phyloP scores from a whole-genome alignment of 345 rosid genomes.

The Brassica carinata region DNA sequence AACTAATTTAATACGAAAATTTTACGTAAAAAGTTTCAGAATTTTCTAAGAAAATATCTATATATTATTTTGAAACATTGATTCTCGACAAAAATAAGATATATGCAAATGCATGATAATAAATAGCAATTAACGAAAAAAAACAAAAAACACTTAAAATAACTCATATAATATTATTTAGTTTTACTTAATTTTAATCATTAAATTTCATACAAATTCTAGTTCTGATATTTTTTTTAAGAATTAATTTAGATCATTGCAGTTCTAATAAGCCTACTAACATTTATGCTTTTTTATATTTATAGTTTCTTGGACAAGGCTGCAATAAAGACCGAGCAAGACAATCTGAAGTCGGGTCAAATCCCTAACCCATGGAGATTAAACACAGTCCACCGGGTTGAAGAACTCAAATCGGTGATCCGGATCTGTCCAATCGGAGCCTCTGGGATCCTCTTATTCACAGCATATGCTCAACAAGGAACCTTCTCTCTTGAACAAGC shows the following conservation, averaged over 20 bases:
- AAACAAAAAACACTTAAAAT: too few relatives aligned
- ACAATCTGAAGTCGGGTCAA: constrained; percentile 47
- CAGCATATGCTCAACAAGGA: constrained; percentile 80
- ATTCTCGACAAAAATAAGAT: not conserved
- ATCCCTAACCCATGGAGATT: constrained; percentile 67
- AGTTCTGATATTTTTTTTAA: not conserved
- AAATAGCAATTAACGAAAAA: too few relatives aligned
- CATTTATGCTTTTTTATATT: not conserved
- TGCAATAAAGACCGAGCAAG: constrained; percentile 61
- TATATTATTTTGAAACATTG: not conserved
- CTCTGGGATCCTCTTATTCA: constrained; percentile 71
- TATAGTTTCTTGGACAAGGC: constrained; percentile 79
- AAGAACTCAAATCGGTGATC: constrained; percentile 74
- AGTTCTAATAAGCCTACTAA: not conserved
- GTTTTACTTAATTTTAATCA: too few relatives aligned
- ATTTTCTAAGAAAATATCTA: not conserved
- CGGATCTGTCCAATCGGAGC: constrained; percentile 93
- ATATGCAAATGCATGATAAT: not conserved
- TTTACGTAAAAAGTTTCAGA: not conserved
- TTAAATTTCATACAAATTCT: not conserved
- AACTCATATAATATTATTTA: not conserved
- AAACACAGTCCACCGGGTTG: constrained; percentile 83
- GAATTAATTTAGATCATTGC: not conserved
- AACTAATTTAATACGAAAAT: not conserved
- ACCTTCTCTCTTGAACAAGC: constrained; percentile 90